Base-by-base conservation (phyloP, 768 basidiomycete species). In the Postia placenta region DNA sequence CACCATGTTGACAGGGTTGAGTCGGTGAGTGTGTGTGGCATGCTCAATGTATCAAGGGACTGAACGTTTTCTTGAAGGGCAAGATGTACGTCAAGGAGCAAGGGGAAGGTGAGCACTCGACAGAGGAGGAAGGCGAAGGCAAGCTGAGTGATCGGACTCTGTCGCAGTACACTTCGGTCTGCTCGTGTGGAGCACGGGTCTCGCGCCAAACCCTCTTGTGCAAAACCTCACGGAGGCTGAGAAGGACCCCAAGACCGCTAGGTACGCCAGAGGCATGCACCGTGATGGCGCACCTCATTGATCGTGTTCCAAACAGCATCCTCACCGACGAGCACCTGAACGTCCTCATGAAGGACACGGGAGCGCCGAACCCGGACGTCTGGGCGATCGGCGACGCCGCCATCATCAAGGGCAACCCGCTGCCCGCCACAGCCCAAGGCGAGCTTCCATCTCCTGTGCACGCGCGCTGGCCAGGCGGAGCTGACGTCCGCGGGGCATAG, bases 341-440 rank as follows among this genome's bases (percentile, higher is more conserved):
- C 52, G 73, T 84, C 6, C 63, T 85, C 30, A 72, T 72, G 64
- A 64, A 67, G 6, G 74, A 83, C 39, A 78, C 55, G 5, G 49
- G 74, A 3, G 64, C 69, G n/a, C 58, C 73, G 2, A 71, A 88
- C 56, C 70, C 75, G 2, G 80, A 89, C 60, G 81, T 93, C 0
- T 92, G 77, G 73, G 88, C 82, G 2, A 83, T 93, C 48, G 92
- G 92, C 4, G 92, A 94, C 60, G 80, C 85, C 35, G 79, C 81
- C 1, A 74, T 71, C 37, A 76, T 85, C 43, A 72, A 78, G 27
- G 75, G 69, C 37, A 69, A 69, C 20, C 69, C 74, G 35, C 69
- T 92, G 9, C 90, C 92, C 11, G 88, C 92, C 1, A 93, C 91
- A 15, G 89, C 92, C 3, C 91, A 93, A 77, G 87, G 84, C 74